Evolutionary conservation across 1,139 yeast genomes (phyloP), one percentile per base, ranked within the genome.

Genomic region (Lodderomyces orthopsilosis): DNA sequence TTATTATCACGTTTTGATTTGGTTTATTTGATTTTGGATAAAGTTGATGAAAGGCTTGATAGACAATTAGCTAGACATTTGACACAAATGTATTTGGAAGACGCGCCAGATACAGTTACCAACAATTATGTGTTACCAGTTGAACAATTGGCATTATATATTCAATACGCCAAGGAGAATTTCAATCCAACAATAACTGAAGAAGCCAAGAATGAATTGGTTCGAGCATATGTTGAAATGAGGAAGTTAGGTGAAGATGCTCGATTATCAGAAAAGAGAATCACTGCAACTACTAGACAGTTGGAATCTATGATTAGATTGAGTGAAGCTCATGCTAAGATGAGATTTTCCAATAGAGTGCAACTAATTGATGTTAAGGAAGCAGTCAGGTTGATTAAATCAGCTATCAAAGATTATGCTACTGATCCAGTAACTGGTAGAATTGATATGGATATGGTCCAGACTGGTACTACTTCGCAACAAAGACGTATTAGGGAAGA

Each of bases 221-320:
- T 93, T n/a, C 77, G 81, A 52, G 81, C 89, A 0, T 93, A 94
- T 60, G 98, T 93, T 37, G 94, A 82, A 30, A 91, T 93, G 96
- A 77, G 99, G 56, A 86, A 85, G 59, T 68, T 90, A 52, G 98
- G 98, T 41, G 98, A 93, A 59, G 98, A 91, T 59, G 79, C 86
- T 10, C 75, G 96, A 49, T 73, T 91, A 1, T 75, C 90, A 6
- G 98, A 93, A 53, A 86, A 85, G 66, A 76, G 99, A 56, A 88
- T 93, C 52, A 93, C 99, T 1, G 99, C 99, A 4, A 93, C 99
- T 1, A 93, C 99, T 1, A 80, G 99, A 66, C 98, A 94, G 62
- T 72, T 93, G 47, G 98, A 93, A 65, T 85, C 95, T 47, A 89
- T 93, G 96, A 90, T 91, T 54, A 82, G 99, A 59, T 72, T 93